Evolutionary conservation across 306 rosid genomes (phyloP).

Genomic region (Malus orientalis): DNA sequence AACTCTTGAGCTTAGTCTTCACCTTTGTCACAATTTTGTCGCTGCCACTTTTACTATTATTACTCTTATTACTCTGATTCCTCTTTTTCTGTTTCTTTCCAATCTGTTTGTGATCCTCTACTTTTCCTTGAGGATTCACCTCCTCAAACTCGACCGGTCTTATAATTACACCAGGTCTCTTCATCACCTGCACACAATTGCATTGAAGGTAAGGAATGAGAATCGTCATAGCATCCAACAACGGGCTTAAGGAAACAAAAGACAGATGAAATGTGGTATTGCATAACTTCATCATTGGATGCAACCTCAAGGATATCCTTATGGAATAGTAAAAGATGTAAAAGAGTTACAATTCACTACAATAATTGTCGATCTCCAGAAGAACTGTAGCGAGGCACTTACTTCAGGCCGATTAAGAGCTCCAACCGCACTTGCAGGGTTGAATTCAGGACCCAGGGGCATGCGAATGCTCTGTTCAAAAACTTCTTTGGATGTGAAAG

Average conservation of each 20-base stretch:
- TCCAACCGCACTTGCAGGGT: constrained; percentile 62
- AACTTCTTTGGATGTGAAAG: constrained; percentile 67
- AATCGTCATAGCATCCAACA: neutral
- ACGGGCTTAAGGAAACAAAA: neutral
- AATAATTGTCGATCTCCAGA: constrained; percentile 1
- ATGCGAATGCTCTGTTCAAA: constrained; percentile 75
- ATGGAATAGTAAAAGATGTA: neutral
- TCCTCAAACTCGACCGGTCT: constrained; percentile 64
- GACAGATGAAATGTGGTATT: neutral
- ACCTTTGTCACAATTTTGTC: constrained; percentile 32
- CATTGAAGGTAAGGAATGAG: neutral
- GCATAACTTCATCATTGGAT: neutral
- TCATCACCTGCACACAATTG: constrained; percentile 56
- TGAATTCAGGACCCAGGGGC: constrained; percentile 94
- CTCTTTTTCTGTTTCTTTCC: constrained; percentile 36
- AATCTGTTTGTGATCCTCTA: constrained; percentile 23
- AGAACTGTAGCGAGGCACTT: constrained; percentile 30
- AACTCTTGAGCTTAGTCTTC: constrained; percentile 10
- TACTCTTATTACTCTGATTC: constrained; percentile 26
- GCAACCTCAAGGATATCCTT: neutral
- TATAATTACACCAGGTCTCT: constrained; percentile 73
- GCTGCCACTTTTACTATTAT: constrained; percentile 24
- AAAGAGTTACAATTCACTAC: neutral
- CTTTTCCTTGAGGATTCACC: constrained; percentile 53
- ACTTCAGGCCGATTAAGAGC: constrained; percentile 86